Evolutionary conservation across 352 stramenopile genomes (phyloP), one percentile per base, ranked within the genome.

Genomic region (Phytophthora crassamura): DNA sequence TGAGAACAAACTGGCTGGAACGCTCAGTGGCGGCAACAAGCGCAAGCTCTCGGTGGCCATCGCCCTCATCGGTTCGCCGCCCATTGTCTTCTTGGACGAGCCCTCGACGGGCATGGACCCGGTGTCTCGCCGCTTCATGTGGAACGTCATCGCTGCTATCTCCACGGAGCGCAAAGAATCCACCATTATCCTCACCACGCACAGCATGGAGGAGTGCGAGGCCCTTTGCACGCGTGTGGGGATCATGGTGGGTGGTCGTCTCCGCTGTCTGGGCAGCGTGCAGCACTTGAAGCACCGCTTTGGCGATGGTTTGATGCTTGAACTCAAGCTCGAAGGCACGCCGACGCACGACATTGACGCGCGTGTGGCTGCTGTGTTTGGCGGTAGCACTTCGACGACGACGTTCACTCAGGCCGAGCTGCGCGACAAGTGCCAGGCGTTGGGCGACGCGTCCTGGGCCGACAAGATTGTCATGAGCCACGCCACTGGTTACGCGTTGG

Each of bases 201-300:
- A 99, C 77, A 97, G 89, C 55, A 99, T 99, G 97, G 86, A 98
- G 54, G 96, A 99, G 68, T 97, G 85, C n/a, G 97, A 99, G 57
- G 89, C 88, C 14, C 77, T 99, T 6, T 98, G 94, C 60, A 90
- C 93, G n/a, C 87, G 94, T 28, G 95, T 99, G 47, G 95, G 88
- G 14, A 99, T 99, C 64, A 97, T 99, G 81, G 86, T 91, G 0
- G 78, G 84, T 39, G 86, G 86, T 34, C 78, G 74, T 15, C 50
- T 94, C 39, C 80, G 80, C 16, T 95, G 87, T 28, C 70, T 98
- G 18, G 93, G 93, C 42, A 97, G 75, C 43, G 72, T 92, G 3
- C 86, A 99, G 82, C 94, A 99, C 72, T 68, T 99, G 64, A 99
- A 99, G 79, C 83, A 82, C 62, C 91, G 93, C 20, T 99, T 99